A percentile compares a stretch with the other conserved stretches of the same genome.
Conservation (phyloP, 495 filamentous ascomycete genomes). For the Stereocaulon alpinum region DNA sequence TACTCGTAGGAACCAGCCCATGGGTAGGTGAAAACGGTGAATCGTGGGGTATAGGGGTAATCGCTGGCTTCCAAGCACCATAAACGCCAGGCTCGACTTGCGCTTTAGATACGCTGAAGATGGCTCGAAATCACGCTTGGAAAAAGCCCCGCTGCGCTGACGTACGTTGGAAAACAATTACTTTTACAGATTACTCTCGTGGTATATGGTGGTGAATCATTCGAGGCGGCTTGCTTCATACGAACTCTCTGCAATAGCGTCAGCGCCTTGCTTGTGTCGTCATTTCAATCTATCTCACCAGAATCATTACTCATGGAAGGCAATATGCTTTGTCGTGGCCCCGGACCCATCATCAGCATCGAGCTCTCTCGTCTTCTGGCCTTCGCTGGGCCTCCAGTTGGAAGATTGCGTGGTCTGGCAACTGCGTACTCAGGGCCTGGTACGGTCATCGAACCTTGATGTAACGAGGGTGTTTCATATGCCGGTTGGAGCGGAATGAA, state of each 20-base stretch:
- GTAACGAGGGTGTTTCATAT: slow-evolving; percentile 36
- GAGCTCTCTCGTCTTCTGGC: slow-evolving; percentile 49
- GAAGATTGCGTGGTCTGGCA: slow-evolving; percentile 34
- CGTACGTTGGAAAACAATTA: slow-evolving; percentile 7
- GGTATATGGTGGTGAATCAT: slow-evolving; percentile 6
- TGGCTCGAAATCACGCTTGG: not conserved
- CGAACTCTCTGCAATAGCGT: not conserved
- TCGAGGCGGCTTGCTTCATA: slow-evolving; percentile 8
- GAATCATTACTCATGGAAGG: slow-evolving; percentile 16
- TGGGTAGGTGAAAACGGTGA: not conserved
- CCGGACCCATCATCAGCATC: slow-evolving; percentile 44
- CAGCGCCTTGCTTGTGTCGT: not conserved
- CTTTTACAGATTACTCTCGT: slow-evolving; percentile 14
- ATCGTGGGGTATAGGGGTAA: slow-evolving; percentile 6
- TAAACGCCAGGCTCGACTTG: slow-evolving; percentile 5
- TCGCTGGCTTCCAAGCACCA: slow-evolving; percentile 1
- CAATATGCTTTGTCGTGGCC: slow-evolving; percentile 24
- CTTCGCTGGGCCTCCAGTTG: slow-evolving; percentile 34
- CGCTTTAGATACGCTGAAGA: not conserved
- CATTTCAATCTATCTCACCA: not conserved
- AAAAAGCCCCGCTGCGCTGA: not conserved
- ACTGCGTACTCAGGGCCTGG: slow-evolving; percentile 29
- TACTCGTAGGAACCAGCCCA: slow-evolving; percentile 6
- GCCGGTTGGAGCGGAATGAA: slow-evolving; percentile 52
- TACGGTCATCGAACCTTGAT: slow-evolving; percentile 16